Conservation (phyloP, 768 basidiomycete species). For the Suillus ampliporus region DNA sequence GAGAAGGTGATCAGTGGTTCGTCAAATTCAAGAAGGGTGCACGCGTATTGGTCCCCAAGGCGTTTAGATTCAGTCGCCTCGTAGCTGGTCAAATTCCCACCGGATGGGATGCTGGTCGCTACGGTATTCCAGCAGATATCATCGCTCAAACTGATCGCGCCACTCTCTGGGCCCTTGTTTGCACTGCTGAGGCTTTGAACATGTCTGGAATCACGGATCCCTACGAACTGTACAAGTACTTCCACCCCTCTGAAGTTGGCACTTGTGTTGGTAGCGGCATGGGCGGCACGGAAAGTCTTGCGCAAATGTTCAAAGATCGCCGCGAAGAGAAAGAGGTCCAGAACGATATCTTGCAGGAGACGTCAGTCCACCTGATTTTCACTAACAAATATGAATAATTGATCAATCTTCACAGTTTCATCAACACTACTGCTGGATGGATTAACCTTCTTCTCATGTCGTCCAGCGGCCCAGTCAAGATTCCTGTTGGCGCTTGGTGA, state of each 20-base stretch:
- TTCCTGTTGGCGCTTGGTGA: conserved; percentile 98
- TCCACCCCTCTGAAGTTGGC: conserved; percentile 97
- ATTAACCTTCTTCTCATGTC: conserved; percentile 93
- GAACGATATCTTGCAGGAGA: conserved; percentile 98
- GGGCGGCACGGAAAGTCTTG: conserved; percentile 91
- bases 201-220: conserved; percentile 98
- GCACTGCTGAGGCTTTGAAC: conserved; percentile 93
- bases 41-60: conserved; percentile 90
- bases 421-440: conserved; percentile 99
- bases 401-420: conserved; percentile 66
- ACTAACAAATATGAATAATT: conserved; percentile 11
- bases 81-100: conserved; percentile 98
- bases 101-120: conserved; percentile 95
- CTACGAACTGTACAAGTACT: conserved; percentile 95
- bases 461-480: conserved; percentile 97
- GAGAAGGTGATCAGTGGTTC: conserved; percentile 93
- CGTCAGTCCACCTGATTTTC: conserved; percentile 57
- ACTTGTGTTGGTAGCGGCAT: conserved; percentile 95
- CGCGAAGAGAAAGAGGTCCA: conserved; percentile 98
- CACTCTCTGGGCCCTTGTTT: conserved; percentile 93
- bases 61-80: conserved; percentile 90
- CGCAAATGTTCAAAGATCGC: conserved; percentile 99
- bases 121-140: conserved; percentile 97
- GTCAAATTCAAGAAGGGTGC: conserved; percentile 99
- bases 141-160: conserved; percentile 92